phyloP scores from a whole-genome alignment of 768 basidiomycete species.

The Kwoniella dejecticola region DNA sequence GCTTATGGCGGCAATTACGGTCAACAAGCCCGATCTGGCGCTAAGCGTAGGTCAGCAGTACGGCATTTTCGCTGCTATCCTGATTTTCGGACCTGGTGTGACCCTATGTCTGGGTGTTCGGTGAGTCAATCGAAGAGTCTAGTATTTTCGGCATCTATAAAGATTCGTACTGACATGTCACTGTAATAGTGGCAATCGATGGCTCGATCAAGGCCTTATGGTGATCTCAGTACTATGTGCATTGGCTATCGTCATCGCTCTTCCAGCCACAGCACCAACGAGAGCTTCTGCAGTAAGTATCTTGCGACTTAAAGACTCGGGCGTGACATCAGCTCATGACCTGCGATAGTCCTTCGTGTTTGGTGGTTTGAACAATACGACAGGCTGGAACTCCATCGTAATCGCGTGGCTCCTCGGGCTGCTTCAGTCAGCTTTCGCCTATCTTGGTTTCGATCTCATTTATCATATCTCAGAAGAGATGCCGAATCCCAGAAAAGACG shows the following conservation, averaged over 20 bases:
- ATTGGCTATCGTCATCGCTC: slow-evolving; percentile 19
- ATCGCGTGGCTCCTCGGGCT: slow-evolving; percentile 34
- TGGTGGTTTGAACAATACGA: slow-evolving; percentile 24
- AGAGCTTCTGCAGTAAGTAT: slow-evolving; percentile 24
- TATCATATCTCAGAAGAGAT: slow-evolving; percentile 39
- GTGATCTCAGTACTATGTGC: slow-evolving; percentile 7
- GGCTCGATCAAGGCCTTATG: slow-evolving; percentile 9
- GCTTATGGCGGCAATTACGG: slow-evolving; percentile 3
- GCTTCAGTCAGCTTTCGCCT: slow-evolving; percentile 25
- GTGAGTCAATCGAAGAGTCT: neutral
- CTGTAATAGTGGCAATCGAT: neutral
- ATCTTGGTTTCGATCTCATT: slow-evolving; percentile 37
- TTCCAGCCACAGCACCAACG: slow-evolving; percentile 18
- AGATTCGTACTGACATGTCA: too few relatives aligned
- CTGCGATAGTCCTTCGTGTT: slow-evolving; percentile 30
- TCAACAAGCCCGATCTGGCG: slow-evolving; percentile 17
- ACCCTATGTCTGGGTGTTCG: slow-evolving; percentile 2
- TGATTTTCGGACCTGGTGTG: slow-evolving; percentile 6
- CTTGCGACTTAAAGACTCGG: too few relatives aligned
- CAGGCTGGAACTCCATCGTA: slow-evolving; percentile 34
- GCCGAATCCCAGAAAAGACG: slow-evolving; percentile 28
- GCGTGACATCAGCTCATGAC: too few relatives aligned
- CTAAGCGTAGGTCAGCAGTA: slow-evolving; percentile 20
- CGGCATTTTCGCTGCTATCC: slow-evolving; percentile 15
- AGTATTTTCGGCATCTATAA: too few relatives aligned